These are phyloP conservation scores for Simmondsia chinensis DNA, from an alignment of 148 eudicot genomes.

Conservation along the genomic window DNA sequence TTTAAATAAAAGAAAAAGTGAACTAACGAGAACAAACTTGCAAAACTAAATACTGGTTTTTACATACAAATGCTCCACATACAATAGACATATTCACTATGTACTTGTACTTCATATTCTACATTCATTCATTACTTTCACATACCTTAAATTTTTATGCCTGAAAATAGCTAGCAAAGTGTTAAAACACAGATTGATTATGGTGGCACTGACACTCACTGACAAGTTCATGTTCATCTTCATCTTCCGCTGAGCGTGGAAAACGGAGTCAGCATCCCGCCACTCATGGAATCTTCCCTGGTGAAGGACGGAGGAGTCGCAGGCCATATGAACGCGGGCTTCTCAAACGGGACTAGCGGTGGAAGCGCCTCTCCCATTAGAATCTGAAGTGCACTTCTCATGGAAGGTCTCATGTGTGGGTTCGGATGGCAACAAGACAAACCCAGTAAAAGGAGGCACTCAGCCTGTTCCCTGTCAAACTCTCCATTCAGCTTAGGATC, in stretches of 20 bases:
- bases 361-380: constrained; percentile 21
- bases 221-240: too few species aligned
- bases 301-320: constrained; percentile 17
- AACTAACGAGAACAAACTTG: too few species aligned
- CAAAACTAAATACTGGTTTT: too few species aligned
- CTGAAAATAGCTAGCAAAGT: too few species aligned
- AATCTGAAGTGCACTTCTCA: constrained; percentile 22
- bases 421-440: constrained; percentile 35
- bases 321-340: constrained; percentile 35
- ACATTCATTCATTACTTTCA: too few species aligned
- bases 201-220: too few species aligned
- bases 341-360: constrained; percentile 23
- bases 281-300: constrained; percentile 13
- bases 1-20: too few species aligned
- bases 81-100: too few species aligned
- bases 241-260: constrained; percentile 18
- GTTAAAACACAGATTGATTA: too few species aligned
- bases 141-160: too few species aligned
- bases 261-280: constrained; percentile 19
- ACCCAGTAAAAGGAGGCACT: constrained; percentile 16
- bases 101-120: too few species aligned
- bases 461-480: constrained; percentile 13
- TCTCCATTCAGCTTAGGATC: constrained; percentile 21
- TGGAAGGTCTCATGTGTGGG: constrained; percentile 29
- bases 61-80: too few species aligned